Conservation (phyloP, 1,284 basidiomycete genomes). For the Earliella scabrosa region DNA sequence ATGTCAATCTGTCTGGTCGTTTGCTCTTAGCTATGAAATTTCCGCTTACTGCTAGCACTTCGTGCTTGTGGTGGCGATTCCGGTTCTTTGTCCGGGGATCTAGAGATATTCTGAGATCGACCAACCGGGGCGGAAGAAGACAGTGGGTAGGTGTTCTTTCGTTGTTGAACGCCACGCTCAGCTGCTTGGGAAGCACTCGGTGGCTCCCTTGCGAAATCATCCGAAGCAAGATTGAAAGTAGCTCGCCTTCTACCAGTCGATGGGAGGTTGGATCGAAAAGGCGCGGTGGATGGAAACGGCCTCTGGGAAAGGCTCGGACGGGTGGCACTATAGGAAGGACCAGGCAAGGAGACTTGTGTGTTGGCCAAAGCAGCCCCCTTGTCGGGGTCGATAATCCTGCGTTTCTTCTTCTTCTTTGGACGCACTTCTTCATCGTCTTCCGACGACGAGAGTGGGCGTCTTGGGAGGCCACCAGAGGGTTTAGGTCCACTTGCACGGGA, state of each 20-base stretch:
- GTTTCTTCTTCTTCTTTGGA: slow-evolving; percentile 14
- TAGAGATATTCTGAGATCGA: not conserved
- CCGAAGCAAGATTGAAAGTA: not conserved
- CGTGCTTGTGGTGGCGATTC: not conserved
- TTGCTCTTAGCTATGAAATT: no score
- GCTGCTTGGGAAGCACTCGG: not conserved
- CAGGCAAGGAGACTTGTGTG: slow-evolving; percentile 2
- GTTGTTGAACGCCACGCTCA: not conserved
- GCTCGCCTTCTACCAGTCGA: not conserved
- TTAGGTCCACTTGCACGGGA: not conserved
- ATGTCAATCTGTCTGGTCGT: no score
- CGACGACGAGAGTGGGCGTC: slow-evolving; percentile 7
- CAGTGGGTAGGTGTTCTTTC: not conserved
- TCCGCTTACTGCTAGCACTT: no score
- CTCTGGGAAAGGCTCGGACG: not conserved
- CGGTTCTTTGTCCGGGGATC: not conserved
- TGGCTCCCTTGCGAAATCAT: not conserved
- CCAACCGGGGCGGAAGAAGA: not conserved
- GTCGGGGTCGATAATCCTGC: slow-evolving; percentile 6
- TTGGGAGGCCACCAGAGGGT: not conserved
- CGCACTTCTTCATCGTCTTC: slow-evolving; percentile 7
- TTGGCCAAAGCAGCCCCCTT: not conserved
- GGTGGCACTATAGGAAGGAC: not conserved
- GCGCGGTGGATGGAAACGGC: not conserved
- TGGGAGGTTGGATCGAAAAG: not conserved